These are phyloP conservation scores for Lipomyces orientalis DNA, from an alignment of 805 yeast genomes.

Conservation along the genomic window DNA sequence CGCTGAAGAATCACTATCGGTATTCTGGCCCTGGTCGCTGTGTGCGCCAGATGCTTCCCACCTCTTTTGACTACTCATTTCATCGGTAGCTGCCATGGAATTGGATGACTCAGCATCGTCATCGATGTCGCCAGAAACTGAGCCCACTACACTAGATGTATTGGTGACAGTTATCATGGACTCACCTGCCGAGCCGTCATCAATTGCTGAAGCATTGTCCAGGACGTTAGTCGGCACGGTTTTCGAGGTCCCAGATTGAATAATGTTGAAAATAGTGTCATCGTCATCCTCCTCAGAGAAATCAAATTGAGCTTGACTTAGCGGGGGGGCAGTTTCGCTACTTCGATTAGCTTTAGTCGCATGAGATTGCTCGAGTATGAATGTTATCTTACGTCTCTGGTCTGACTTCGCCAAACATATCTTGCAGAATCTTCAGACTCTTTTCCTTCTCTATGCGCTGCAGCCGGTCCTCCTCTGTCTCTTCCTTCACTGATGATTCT, in stretches of 20 bases:
- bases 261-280: conserved; percentile 15
- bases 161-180: background rate
- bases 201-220: background rate
- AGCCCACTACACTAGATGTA: background rate
- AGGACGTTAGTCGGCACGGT: background rate
- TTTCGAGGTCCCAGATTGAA: conserved; percentile 6
- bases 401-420: conserved; percentile 16
- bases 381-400: conserved; percentile 7
- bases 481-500: background rate
- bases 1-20: background rate
- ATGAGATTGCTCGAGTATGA: background rate
- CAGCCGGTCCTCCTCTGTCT: conserved; percentile 22
- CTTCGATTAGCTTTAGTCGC: background rate
- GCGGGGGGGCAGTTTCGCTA: background rate
- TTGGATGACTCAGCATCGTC: background rate
- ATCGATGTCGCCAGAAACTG: conserved; percentile 6
- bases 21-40: background rate
- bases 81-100: background rate
- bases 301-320: conserved; percentile 8
- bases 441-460: conserved; percentile 22
- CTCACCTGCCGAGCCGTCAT: background rate
- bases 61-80: background rate
- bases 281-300: conserved; percentile 45
- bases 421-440: conserved; percentile 25
- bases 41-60: background rate